Base-by-base conservation (phyloP, 2,329 filamentous ascomycete genomes). In the Pseudogymnoascus sp. region DNA sequence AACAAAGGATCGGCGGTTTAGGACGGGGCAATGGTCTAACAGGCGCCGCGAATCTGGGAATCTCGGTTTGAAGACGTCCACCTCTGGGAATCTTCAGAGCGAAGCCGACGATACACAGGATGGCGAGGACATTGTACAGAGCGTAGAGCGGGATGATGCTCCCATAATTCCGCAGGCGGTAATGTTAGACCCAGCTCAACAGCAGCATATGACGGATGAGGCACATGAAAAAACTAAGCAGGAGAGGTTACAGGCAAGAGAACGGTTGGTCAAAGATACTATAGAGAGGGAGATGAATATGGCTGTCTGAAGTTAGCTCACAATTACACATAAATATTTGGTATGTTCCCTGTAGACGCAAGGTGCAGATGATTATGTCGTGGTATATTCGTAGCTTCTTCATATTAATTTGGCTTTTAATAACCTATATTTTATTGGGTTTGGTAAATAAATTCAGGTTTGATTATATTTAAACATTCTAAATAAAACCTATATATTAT, bases 261-360 rank as follows among this genome's bases (percentile, higher is more conserved):
- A 66, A 12, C 53, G 43, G 25, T 33, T 62, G 22, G 64, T 64
- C 11, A 62, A 59, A 41, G 53, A 66, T 39, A 64, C 64, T 9
- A 41, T 66, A 12, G 62, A 65, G 4, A 62, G 62, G 25, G 63
- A 65, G 53, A 61, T 63, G 63, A 15, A 37, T 57, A 60, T 36
- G 28, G 39, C n/a, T 28, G 33, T 62, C 15, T 60, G 47, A 58
- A 7, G 11, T 25, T 61, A 36, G 33, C 57, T 25, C 14, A 38
- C 37, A 58, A 58, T 38, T 38, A 20, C 6, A 35, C 47, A 33
- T 12, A 12, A 53, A 53, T 3, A 53, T 53, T 33, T 33, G 6
- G 9, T 14, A 18, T 53, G 20, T 43, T 5, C 15, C 47, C 9
- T 2, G 28, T 18, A 20, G 33, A 20, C 33, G 30, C 9, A 28